A percentile compares a stretch with the other conserved stretches of the same genome.
phyloP scores from a whole-genome alignment of 345 rosid species.

The Eutrema japonicum region DNA sequence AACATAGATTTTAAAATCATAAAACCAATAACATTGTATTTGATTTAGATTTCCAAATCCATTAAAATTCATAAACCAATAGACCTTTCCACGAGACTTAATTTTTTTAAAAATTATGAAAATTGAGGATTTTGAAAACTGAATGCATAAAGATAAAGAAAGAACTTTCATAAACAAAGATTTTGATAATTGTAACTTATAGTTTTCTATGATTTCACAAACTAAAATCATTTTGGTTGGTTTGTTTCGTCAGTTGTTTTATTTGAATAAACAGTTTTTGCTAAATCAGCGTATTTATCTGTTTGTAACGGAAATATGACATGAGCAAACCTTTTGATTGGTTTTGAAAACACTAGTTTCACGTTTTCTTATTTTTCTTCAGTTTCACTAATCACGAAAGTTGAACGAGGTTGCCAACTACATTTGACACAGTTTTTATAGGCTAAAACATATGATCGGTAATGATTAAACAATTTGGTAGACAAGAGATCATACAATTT shows the following conservation, averaged over 20 bases:
- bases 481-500: constrained; percentile 1
- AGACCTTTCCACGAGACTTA: too few relatives aligned
- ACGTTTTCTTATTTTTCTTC: background rate
- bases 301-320: background rate
- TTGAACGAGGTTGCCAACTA: background rate
- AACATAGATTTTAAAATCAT: too few relatives aligned
- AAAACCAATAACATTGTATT: too few relatives aligned
- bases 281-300: too few relatives aligned
- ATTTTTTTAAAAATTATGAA: too few relatives aligned
- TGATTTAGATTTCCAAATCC: too few relatives aligned
- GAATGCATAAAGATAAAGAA: too few relatives aligned
- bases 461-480: constrained; percentile 24
- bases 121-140: too few relatives aligned
- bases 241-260: too few relatives aligned
- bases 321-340: background rate
- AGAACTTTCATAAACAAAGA: background rate
- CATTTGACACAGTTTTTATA: background rate
- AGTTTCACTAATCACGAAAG: background rate
- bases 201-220: background rate
- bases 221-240: too few relatives aligned
- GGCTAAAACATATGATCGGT: background rate
- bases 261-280: too few relatives aligned
- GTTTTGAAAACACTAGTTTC: background rate
- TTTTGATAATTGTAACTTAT: background rate
- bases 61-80: too few relatives aligned